Evolutionary conservation across 352 stramenopile genomes (phyloP).

Genomic region (Plasmopara viticola): DNA sequence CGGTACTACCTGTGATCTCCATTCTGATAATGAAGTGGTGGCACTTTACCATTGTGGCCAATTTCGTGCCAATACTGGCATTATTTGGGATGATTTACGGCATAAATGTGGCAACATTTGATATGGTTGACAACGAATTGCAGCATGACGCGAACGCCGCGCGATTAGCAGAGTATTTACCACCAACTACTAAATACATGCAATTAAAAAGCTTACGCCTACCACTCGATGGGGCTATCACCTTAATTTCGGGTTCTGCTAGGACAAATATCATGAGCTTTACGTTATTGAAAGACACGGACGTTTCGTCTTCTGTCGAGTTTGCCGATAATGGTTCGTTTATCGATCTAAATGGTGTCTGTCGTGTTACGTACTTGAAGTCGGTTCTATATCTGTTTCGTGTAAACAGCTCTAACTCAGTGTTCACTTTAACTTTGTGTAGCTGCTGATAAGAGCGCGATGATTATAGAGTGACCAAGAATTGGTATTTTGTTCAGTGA

Average conservation of each 20-base stretch:
- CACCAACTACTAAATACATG: constrained; percentile 11
- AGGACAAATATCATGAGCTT: constrained; percentile 55
- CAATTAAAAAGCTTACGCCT: constrained; percentile 14
- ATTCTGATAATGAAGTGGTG: constrained; percentile 48
- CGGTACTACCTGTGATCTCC: constrained; percentile 38
- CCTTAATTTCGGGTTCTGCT: constrained; percentile 23
- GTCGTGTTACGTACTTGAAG: constrained; percentile 49
- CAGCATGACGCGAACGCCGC: constrained; percentile 14
- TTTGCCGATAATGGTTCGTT: constrained; percentile 49
- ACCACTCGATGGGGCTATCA: constrained; percentile 27
- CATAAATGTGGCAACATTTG: constrained; percentile 30
- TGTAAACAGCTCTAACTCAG: constrained; percentile 17
- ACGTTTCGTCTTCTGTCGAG: constrained; percentile 52
- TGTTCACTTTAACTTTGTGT: constrained; percentile 24
- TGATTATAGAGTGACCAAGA: neutral
- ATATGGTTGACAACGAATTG: constrained; percentile 28
- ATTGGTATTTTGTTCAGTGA: neutral
- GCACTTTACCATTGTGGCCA: constrained; percentile 67
- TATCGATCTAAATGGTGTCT: constrained; percentile 62
- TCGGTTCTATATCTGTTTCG: constrained; percentile 53
- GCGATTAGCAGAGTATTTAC: constrained; percentile 39
- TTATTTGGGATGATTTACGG: constrained; percentile 50
- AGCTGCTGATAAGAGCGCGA: neutral
- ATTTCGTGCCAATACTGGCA: constrained; percentile 50
- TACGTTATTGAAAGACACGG: constrained; percentile 27